A percentile compares a stretch with the other conserved stretches of the same genome.
These are phyloP conservation scores for Exidia glandulosa DNA, from an alignment of 768 basidiomycete genomes.

Conservation along the genomic window DNA sequence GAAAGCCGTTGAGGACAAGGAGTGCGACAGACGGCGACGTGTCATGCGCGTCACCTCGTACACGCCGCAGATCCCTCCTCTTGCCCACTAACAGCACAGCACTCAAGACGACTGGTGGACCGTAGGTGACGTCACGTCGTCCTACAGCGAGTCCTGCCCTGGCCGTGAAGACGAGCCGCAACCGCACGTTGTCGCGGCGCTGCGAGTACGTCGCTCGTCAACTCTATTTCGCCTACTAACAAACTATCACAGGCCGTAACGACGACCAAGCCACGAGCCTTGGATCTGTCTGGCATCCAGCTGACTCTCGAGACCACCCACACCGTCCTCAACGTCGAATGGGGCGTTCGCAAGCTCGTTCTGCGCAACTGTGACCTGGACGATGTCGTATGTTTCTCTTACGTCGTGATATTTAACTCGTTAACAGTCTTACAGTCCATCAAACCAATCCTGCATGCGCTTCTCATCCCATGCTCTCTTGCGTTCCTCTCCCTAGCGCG, in stretches of 20 bases:
- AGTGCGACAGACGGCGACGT: constrained; percentile 53
- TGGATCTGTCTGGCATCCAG: constrained; percentile 73
- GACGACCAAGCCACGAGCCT: constrained; percentile 46
- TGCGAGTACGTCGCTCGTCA: constrained; percentile 44
- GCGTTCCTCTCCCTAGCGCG: constrained; percentile 79
- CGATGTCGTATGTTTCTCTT: constrained; percentile 45
- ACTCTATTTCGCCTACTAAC: constrained; percentile 14
- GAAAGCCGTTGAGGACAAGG: constrained; percentile 63
- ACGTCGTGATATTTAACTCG: constrained; percentile 27
- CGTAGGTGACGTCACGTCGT: constrained; percentile 69
- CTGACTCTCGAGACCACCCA: constrained; percentile 60
- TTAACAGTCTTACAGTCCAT: constrained; percentile 65
- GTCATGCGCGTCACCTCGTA: constrained; percentile 47
- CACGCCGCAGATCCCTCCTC: constrained; percentile 2
- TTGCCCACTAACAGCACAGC: constrained; percentile 5
- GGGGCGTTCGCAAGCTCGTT: constrained; percentile 79
- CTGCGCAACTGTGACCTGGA: constrained; percentile 84
- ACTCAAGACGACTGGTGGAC: constrained; percentile 67
- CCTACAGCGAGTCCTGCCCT: constrained; percentile 78
- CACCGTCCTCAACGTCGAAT: constrained; percentile 81
- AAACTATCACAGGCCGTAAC: constrained; percentile 35
- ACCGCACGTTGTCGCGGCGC: constrained; percentile 49
- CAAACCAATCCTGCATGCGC: constrained; percentile 82
- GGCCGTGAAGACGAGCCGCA: constrained; percentile 66
- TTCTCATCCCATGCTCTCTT: constrained; percentile 72